These are phyloP conservation scores for Mucor velutinosus DNA, from an alignment of 371 early-diverging fungal genomes.

Conservation along the genomic window DNA sequence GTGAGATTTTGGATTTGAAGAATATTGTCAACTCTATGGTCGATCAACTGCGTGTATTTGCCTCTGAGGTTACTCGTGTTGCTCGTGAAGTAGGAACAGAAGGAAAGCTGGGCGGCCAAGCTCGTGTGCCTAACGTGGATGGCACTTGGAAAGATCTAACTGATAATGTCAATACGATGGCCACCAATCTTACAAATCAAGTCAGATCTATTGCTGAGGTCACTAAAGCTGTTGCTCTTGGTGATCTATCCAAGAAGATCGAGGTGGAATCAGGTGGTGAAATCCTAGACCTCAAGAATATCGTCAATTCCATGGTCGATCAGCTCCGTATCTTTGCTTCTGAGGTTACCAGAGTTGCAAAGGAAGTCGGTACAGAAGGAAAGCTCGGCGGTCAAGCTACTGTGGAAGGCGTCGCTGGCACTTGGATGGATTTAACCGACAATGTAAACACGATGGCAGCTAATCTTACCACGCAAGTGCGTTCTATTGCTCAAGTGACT, in stretches of 20 bases:
- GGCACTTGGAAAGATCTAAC: no score
- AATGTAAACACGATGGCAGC: conserved; percentile 67
- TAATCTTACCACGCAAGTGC: conserved; percentile 64
- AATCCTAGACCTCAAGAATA: conserved; percentile 33
- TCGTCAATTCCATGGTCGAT: no score
- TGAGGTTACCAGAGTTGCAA: no score
- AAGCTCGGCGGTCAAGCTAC: no score
- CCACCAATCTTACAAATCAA: conserved; percentile 53
- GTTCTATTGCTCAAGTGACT: conserved; percentile 59
- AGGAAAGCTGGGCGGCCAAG: no score
- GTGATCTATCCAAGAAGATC: conserved; percentile 52
- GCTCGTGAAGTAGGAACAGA: no score
- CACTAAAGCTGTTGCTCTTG: conserved; percentile 62
- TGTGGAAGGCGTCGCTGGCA: conserved; percentile 32
- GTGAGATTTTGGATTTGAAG: conserved; percentile 59
- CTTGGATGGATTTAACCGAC: conserved; percentile 69
- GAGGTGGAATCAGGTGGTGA: conserved; percentile 62
- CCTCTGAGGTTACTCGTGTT: conserved; percentile 51
- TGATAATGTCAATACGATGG: conserved; percentile 60
- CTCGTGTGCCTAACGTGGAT: no score
- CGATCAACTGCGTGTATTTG: conserved; percentile 36
- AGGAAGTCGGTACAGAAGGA: no score
- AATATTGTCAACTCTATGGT: conserved; percentile 40
- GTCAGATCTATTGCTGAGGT: conserved; percentile 67
- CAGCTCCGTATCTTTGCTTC: no score